Evolutionary conservation across 805 yeast genomes (phyloP).

Genomic region (Candida krabiensis): DNA sequence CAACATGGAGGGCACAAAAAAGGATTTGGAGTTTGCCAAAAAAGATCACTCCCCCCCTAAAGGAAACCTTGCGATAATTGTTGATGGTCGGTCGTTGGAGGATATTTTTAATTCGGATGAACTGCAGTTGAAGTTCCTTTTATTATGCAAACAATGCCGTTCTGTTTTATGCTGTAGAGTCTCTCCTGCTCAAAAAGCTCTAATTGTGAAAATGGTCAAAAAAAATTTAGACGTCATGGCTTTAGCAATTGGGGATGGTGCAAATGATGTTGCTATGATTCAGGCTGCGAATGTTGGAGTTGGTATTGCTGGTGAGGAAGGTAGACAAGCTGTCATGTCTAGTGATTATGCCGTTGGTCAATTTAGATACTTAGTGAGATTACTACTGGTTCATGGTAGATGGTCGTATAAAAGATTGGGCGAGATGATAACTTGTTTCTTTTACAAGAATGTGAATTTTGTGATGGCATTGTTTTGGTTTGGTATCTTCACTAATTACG

Average conservation of each 20-base stretch:
- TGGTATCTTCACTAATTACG: slow-evolving; percentile 66
- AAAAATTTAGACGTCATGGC: slow-evolving; percentile 69
- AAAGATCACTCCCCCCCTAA: slow-evolving; percentile 65
- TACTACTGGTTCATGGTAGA: slow-evolving; percentile 77
- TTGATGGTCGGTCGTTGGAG: slow-evolving; percentile 68
- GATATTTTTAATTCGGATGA: slow-evolving; percentile 40
- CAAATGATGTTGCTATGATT: slow-evolving; percentile 86
- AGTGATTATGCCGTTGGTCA: slow-evolving; percentile 84
- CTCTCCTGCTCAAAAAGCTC: slow-evolving; percentile 81
- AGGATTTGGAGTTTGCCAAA: slow-evolving; percentile 49
- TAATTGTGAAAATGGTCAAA: slow-evolving; percentile 67
- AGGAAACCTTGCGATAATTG: slow-evolving; percentile 56
- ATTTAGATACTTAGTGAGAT: slow-evolving; percentile 63
- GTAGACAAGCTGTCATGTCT: slow-evolving; percentile 84
- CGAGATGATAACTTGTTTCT: slow-evolving; percentile 77
- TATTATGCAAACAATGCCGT: slow-evolving; percentile 72
- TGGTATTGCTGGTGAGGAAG: slow-evolving; percentile 87
- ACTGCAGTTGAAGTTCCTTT: slow-evolving; percentile 54
- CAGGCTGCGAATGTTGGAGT: slow-evolving; percentile 84
- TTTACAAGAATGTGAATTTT: slow-evolving; percentile 74
- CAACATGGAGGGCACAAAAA: slow-evolving; percentile 41
- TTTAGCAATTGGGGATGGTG: slow-evolving; percentile 82
- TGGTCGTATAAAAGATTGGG: slow-evolving; percentile 77
- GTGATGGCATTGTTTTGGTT: slow-evolving; percentile 77
- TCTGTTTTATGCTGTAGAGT: slow-evolving; percentile 84